Percentiles rank a stretch among this genome's conserved stretches.
phyloP scores from a whole-genome alignment of 164 flowering plant species.

The Nelumbo lutea region DNA sequence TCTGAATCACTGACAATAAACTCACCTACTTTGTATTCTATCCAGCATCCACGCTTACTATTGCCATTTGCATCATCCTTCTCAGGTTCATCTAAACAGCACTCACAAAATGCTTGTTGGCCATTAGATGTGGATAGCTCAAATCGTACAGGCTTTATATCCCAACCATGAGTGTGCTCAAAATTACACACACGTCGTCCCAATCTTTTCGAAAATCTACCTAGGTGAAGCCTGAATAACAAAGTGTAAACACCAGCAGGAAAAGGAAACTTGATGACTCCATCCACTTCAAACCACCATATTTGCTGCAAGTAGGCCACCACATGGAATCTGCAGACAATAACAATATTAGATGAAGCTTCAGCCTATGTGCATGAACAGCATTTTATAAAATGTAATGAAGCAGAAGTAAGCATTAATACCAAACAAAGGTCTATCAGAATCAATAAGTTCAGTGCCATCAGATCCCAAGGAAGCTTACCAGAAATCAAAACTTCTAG shows the following conservation, averaged over 20 bases:
- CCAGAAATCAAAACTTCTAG: too few species aligned
- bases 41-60: slow-evolving; percentile 42
- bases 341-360: not conserved
- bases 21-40: slow-evolving; percentile 54
- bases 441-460: not conserved
- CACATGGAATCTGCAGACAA: slow-evolving; percentile 42
- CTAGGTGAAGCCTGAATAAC: slow-evolving; percentile 63
- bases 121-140: slow-evolving; percentile 55
- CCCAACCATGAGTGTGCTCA: slow-evolving; percentile 84
- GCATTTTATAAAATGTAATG: too few species aligned
- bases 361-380: not conserved
- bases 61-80: slow-evolving; percentile 20
- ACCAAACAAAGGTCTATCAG: not conserved
- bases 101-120: slow-evolving; percentile 41
- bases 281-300: slow-evolving; percentile 84
- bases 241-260: slow-evolving; percentile 57
- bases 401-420: not conserved
- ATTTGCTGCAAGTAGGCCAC: slow-evolving; percentile 72
- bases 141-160: slow-evolving; percentile 63
- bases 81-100: slow-evolving; percentile 42
- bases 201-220: slow-evolving; percentile 39
- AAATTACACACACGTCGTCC: slow-evolving; percentile 42
- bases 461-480: not conserved
- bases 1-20: slow-evolving; percentile 35
- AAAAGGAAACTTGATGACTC: slow-evolving; percentile 56